phyloP scores from a whole-genome alignment of 2,329 filamentous ascomycete genomes.

The Cercospora janseana region DNA sequence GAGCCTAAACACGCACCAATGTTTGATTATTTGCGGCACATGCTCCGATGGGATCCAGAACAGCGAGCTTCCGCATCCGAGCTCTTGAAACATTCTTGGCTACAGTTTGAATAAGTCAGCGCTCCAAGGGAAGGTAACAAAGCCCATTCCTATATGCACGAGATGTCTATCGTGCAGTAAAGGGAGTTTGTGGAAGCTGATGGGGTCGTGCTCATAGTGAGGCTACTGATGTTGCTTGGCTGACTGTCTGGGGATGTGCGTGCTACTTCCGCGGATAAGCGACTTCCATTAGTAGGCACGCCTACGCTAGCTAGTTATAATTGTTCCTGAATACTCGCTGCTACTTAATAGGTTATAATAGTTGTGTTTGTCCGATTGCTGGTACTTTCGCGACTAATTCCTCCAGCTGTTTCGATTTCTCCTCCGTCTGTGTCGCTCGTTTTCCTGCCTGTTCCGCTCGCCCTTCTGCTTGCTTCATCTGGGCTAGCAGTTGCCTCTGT shows the following conservation, averaged over 20 bases:
- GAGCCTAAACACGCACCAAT: background rate
- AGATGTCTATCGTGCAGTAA: slow-evolving; percentile 1
- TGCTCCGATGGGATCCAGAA: slow-evolving; percentile 12
- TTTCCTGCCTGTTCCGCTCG: background rate
- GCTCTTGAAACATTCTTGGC: slow-evolving; percentile 14
- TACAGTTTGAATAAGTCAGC: background rate
- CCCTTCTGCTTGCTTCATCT: slow-evolving; percentile 4
- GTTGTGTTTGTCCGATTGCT: background rate
- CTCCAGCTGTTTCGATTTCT: background rate
- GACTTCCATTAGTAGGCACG: background rate
- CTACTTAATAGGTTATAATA: background rate
- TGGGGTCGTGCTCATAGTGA: background rate
- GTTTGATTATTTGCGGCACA: slow-evolving; percentile 7
- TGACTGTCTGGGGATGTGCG: background rate
- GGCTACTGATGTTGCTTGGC: background rate
- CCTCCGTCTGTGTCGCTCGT: background rate
- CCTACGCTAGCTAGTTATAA: background rate
- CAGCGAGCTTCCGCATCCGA: slow-evolving; percentile 8
- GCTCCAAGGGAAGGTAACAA: background rate
- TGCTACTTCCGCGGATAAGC: background rate
- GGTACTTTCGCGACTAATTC: background rate
- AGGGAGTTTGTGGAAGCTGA: background rate
- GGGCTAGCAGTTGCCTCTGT: background rate
- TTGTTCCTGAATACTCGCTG: background rate
- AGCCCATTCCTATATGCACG: background rate